Base-by-base conservation (phyloP, 1,139 yeast species). In the Blastobotrys petasosporus region DNA sequence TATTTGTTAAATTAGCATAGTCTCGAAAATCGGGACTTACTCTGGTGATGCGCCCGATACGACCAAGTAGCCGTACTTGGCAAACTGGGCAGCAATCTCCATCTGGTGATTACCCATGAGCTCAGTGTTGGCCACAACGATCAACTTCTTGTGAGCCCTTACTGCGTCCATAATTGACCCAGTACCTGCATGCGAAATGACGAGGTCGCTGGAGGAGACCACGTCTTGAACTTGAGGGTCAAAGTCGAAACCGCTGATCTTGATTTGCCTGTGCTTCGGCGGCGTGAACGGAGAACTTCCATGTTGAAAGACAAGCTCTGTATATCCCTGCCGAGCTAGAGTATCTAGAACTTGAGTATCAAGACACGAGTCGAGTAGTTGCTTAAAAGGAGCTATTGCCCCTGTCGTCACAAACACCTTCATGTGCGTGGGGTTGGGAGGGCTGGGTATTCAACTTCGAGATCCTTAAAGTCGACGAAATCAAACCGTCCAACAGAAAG, bases 101-200 rank as follows among this genome's bases (percentile, higher is more conserved):
- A 66, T 58, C 63, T 92, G 97, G 62, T 92, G 98, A 61, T 87
- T 85, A 59, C 86, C 86, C 90, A 86, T 83, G 16, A 92, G 71
- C 4, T 62, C 54, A 10, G 75, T 73, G 63, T 92, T 92, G 8
- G 80, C 77, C 30, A 87, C 82, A 4, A 83, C 92, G 2, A 90
- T 67, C 46, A 90, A 67, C 15, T 75, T 77, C 58, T 77, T 79
- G 2, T 66, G 50, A 30, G 70, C 62, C 17, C 90, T 70, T 33
- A 87, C 65, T 0, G 85, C 75, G 58, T 92, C 98, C 16, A 92
- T 64, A 8, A 92, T 85, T 0, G 96, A 85, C 1, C 98, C 98
- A 0, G 97, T 86, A 17, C 73, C 97, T 0, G 95, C 97, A 62
- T 92, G 97, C 1, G 95, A 81, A 10, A 92, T 73, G 6, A 90